Evolutionary conservation across 192 early-diverging fungal genomes (phyloP), one percentile per base, ranked within the genome.

Genomic region (Entomortierella chlamydospora): DNA sequence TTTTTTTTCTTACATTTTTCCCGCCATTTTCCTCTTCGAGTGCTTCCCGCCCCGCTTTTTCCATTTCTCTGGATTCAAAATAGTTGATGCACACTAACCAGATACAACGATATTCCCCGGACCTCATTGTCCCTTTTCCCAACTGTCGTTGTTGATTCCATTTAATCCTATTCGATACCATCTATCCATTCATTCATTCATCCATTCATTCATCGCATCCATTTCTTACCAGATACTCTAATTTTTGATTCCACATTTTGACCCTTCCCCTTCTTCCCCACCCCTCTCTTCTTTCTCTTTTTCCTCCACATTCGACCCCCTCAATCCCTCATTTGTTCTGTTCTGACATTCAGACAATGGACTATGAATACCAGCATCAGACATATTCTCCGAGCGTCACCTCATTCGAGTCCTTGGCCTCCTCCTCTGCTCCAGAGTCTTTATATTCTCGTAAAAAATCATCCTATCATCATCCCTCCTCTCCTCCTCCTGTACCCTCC

Each of bases 331-430:
- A 12, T 30, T 70, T 25, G 41, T 29, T 33, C 4, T 30, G 31
- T 25, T 64, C 51, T 30, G 20, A 30, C 29, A 13, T 17, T 22
- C 41, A 15, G 26, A 55, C 53, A 39, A 72, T 72, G 70, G 61
- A 72, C 20, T 72, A 63, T 30, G 70, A 72, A 11, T 57, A 62
- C 25, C 70, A 72, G 23, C 53, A 72, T n/a, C 70, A 63, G 53
- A 39, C 34, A 9, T 61, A 50, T 31, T 52, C 31, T 4, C 25
- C 58, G 29, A 30, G 49, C 11, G 23, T 52, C 26, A 15, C 41
- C 8, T 55, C 60, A 17, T 72, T 72, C 33, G 47, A 37, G 4
- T 25, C 70, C 3, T 34, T n/a, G 12, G 52, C 60, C 2, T 54
- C 61, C 13, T 57, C 52, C 17, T 72, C 70, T 17, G 54, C 61